Evolutionary conservation across 2,329 filamentous ascomycete species (phyloP), one percentile per base, ranked within the genome.

Genomic region (Fusarium keratoplasticum): DNA sequence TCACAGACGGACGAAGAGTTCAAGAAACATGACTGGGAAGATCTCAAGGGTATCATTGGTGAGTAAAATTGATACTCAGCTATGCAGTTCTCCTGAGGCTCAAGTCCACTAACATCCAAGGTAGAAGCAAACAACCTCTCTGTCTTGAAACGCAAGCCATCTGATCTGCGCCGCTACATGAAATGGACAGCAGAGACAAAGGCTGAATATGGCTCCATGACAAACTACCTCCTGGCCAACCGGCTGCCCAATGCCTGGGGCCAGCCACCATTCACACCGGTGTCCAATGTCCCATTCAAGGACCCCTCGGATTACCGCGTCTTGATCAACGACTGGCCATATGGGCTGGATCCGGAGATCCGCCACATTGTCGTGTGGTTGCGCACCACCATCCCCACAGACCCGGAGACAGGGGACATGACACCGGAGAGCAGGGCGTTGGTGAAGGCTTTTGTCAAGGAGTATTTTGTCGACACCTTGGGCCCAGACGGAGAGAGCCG

Each of bases 321-420:
- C 61, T 85, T 98, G 52, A 87, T 91, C 80, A 98, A 98, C 79
- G 95, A 98, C 86, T 98, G 95, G 95, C 96, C 96, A 0, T 98
- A 98, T 78, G 95, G 94, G 5, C 84, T 98, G 58, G 86, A 86
- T 1, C 80, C 86, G 0, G 87, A 87, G 63, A 89, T 92, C 76
- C 86, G 92, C n/a, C 96, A 98, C 81, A 89, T 98, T 22, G 94
- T 98, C 33, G 92, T 97, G 47, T 98, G 96, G 96, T 93, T 93
- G 61, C 96, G 97, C 80, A 96, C 96, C 44, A 85, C 87, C 16
- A 92, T 98, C 70, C 88, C 92, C 27, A 93, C 93, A 4, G 92
- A 97, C 74, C 82, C 89, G 0, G 85, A 84, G 20, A 94, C 89
- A 0, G 95, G 93, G 11, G 92, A 95, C 74, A 85, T 97, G 84